These are phyloP conservation scores for Chaetomiaceae sp. DNA, from an alignment of 2,329 filamentous ascomycete species.

Conservation along the genomic window DNA sequence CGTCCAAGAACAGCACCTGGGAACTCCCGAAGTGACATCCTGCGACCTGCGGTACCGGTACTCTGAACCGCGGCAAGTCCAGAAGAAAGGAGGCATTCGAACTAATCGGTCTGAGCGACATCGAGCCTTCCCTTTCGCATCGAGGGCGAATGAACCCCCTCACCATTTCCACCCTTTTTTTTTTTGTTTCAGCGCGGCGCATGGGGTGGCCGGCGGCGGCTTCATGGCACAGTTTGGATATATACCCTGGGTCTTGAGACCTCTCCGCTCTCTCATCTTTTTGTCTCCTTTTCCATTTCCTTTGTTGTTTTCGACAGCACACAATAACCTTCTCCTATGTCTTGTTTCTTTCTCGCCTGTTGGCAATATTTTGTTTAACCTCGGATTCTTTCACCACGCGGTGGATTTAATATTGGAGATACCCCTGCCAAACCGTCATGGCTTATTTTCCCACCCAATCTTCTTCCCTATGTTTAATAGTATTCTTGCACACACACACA, in stretches of 20 bases:
- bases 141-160: background rate
- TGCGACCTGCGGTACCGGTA: background rate
- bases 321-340: background rate
- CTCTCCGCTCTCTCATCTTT: background rate
- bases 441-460: constrained; percentile 3
- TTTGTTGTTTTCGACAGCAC: background rate
- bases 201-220: background rate
- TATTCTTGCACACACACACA: too few species aligned
- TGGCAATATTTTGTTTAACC: background rate
- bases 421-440: constrained; percentile 20
- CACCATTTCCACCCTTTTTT: background rate
- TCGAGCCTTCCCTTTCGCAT: background rate
- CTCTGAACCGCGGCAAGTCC: background rate
- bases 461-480: constrained; percentile 5
- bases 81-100: background rate
- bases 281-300: background rate
- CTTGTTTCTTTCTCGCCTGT: background rate
- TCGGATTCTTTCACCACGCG: constrained; percentile 7
- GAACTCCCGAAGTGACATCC: background rate
- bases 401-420: constrained; percentile 25
- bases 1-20: background rate
- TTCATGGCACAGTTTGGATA: background rate
- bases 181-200: constrained; percentile 1
- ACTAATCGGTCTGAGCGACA: background rate
- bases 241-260: background rate